These are phyloP conservation scores for Lachancea dasiensis DNA, from an alignment of 805 yeast species.

Conservation along the genomic window DNA sequence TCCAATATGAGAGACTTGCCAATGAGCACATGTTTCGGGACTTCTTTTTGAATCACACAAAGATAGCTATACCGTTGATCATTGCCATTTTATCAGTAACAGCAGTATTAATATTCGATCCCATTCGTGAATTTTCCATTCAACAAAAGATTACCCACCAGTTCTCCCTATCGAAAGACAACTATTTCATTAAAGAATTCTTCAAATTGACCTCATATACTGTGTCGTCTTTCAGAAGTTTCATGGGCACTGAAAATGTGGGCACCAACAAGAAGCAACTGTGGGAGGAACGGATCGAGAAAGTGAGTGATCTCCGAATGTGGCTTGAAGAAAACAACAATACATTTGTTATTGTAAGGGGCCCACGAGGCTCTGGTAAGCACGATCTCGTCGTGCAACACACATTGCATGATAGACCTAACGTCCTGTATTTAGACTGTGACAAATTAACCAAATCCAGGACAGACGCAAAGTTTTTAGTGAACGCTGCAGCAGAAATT, in stretches of 20 bases:
- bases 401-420: slow-evolving; percentile 53
- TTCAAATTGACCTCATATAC: slow-evolving; percentile 36
- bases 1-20: slow-evolving; percentile 59
- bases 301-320: slow-evolving; percentile 59
- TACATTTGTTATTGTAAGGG: slow-evolving; percentile 83
- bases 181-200: slow-evolving; percentile 32
- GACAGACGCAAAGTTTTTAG: slow-evolving; percentile 62
- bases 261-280: slow-evolving; percentile 30
- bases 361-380: slow-evolving; percentile 96
- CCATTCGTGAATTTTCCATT: slow-evolving; percentile 78
- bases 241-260: slow-evolving; percentile 31
- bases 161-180: slow-evolving; percentile 46
- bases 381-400: slow-evolving; percentile 67
- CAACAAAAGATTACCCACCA: slow-evolving; percentile 63
- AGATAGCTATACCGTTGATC: slow-evolving; percentile 73
- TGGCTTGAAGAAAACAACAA: slow-evolving; percentile 87
- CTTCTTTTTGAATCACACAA: slow-evolving; percentile 66
- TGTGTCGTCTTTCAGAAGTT: slow-evolving; percentile 33
- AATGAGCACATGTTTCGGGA: slow-evolving; percentile 49
- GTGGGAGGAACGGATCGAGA: slow-evolving; percentile 69
- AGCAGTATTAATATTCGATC: slow-evolving; percentile 87
- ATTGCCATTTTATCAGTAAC: slow-evolving; percentile 73
- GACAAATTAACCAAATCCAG: slow-evolving; percentile 67
- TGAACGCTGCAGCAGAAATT: slow-evolving; percentile 61
- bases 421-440: slow-evolving; percentile 71